Percentiles rank a stretch among this genome's conserved stretches.
These are phyloP conservation scores for Echites panduratus DNA, from an alignment of 257 asterid genomes.

Conservation along the genomic window DNA sequence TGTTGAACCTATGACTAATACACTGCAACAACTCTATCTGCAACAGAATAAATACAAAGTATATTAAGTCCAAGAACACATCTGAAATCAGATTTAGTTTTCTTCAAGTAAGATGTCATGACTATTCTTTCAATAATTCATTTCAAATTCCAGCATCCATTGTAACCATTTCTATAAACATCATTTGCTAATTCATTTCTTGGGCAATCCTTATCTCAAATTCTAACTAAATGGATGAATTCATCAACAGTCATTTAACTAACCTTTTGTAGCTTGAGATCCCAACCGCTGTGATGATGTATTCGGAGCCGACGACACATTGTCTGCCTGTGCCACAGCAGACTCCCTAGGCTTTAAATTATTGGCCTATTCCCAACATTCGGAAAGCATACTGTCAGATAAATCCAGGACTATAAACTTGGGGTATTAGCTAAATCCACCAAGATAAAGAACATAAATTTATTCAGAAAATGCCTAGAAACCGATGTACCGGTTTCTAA, in stretches of 20 bases:
- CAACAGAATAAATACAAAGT: too few relatives aligned
- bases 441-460: too few relatives aligned
- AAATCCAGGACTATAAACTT: background rate
- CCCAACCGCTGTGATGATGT: slow-evolving; percentile 33
- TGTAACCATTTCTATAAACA: background rate
- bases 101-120: background rate
- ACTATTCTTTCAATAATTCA: background rate
- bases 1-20: background rate
- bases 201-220: background rate
- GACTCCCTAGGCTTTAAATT: slow-evolving; percentile 39
- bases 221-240: background rate
- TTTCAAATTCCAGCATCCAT: background rate
- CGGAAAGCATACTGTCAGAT: background rate
- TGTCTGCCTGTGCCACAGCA: slow-evolving; percentile 31
- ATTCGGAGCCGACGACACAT: slow-evolving; percentile 39
- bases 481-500: background rate
- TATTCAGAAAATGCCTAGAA: background rate
- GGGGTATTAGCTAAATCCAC: background rate
- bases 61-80: background rate
- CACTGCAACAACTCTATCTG: background rate
- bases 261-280: slow-evolving; percentile 38
- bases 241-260: background rate
- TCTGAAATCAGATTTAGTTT: background rate
- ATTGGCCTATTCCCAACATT: slow-evolving; percentile 37
- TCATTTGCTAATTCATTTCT: background rate